These are phyloP conservation scores for Stephania yunnanensis DNA, from an alignment of 164 flowering plant genomes.

Conservation along the genomic window DNA sequence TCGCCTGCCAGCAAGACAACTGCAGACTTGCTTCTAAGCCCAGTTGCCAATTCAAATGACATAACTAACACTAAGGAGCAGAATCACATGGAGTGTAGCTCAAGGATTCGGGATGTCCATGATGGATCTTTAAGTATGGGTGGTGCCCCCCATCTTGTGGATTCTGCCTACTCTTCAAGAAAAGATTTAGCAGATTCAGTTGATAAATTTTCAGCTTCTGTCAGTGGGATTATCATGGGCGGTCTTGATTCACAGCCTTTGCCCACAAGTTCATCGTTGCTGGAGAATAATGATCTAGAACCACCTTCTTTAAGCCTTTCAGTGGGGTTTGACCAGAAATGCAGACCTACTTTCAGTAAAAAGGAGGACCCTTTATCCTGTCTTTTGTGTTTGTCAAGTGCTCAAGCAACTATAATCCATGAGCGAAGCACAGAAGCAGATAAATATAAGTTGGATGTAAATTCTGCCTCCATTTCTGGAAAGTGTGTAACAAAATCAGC, in stretches of 20 bases:
- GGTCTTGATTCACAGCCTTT: slow-evolving; percentile 12
- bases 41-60: slow-evolving; percentile 14
- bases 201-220: slow-evolving; percentile 13
- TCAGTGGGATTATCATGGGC: not conserved
- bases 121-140: slow-evolving; percentile 14
- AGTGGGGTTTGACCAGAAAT: not conserved
- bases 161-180: slow-evolving; percentile 4
- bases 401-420: slow-evolving; percentile 3
- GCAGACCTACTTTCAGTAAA: not conserved
- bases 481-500: slow-evolving; percentile 14
- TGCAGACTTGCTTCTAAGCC: slow-evolving; percentile 11
- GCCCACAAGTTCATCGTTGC: slow-evolving; percentile 5
- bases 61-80: slow-evolving; percentile 23
- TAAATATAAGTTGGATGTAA: slow-evolving; percentile 3
- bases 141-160: slow-evolving; percentile 7
- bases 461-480: slow-evolving; percentile 14
- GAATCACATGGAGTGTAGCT: slow-evolving; percentile 13
- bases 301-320: not conserved
- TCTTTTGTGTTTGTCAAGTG: slow-evolving; percentile 3
- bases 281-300: slow-evolving; percentile 8
- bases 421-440: slow-evolving; percentile 10
- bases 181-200: slow-evolving; percentile 5
- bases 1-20: slow-evolving; percentile 7
- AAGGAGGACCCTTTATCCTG: not conserved
- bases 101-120: slow-evolving; percentile 8